Percentiles rank a stretch among this genome's conserved stretches.
Evolutionary conservation across 352 stramenopile genomes (phyloP).

Genomic region (Thraustochytrium sp.): DNA sequence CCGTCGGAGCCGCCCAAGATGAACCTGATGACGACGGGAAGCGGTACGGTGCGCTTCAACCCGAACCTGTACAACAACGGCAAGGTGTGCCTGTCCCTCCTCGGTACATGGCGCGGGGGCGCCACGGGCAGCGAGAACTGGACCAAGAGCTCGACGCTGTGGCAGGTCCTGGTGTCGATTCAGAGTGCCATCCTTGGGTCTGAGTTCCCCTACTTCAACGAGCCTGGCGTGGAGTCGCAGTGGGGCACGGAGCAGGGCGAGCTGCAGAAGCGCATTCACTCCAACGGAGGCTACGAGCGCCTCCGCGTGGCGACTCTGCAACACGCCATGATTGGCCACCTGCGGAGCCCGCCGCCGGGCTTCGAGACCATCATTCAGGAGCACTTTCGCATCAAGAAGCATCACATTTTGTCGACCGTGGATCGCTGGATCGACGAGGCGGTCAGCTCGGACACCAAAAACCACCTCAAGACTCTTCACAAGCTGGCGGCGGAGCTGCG

Average conservation of each 20-base stretch:
- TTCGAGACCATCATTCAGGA: slow-evolving; percentile 50
- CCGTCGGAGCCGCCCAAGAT: slow-evolving; percentile 62
- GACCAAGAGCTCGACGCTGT: slow-evolving; percentile 45
- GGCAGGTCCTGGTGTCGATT: slow-evolving; percentile 51
- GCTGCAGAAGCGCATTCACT: slow-evolving; percentile 28
- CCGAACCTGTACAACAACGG: slow-evolving; percentile 53
- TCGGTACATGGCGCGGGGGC: slow-evolving; percentile 49
- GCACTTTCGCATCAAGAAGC: slow-evolving; percentile 49
- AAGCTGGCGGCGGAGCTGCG: not conserved
- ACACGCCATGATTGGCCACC: slow-evolving; percentile 47
- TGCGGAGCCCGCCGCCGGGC: slow-evolving; percentile 45
- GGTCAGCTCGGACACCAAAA: slow-evolving; percentile 31
- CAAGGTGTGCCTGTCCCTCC: slow-evolving; percentile 51
- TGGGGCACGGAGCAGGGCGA: slow-evolving; percentile 41
- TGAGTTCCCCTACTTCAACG: slow-evolving; percentile 52
- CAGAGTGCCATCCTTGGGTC: slow-evolving; percentile 46
- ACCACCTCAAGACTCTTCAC: not conserved
- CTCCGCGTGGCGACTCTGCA: slow-evolving; percentile 47
- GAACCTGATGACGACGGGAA: slow-evolving; percentile 68
- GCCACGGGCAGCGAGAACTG: slow-evolving; percentile 40
- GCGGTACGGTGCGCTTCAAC: slow-evolving; percentile 51
- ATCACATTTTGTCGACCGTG: slow-evolving; percentile 31
- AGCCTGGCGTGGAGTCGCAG: slow-evolving; percentile 45
- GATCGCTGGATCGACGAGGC: slow-evolving; percentile 42
- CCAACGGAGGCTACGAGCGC: slow-evolving; percentile 45